Base-by-base conservation (phyloP, 2,329 filamentous ascomycete species). In the Exophiala alcalophila region DNA sequence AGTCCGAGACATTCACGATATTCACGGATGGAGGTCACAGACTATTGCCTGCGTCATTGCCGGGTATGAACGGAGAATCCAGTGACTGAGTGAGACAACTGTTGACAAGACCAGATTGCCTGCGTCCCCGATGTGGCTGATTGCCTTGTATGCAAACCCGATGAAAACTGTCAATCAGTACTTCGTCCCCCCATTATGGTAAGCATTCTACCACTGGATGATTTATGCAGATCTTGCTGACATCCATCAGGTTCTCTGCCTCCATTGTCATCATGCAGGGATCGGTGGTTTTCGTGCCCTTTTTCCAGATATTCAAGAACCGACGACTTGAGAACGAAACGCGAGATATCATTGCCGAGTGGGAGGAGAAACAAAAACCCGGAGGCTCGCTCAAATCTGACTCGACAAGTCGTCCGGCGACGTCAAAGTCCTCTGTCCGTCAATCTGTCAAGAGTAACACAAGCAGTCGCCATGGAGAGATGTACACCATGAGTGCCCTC, bases 51-150 rank as follows among this genome's bases (percentile, higher is more conserved):
- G 69, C 40, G 64, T 71, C 36, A 42, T 75, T 40, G 64, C 68
- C 28, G 67, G 65, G 63, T 70, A 52, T 35, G 47, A n/a, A n/a
- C n/a, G n/a, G n/a, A n/a, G n/a, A n/a, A n/a, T n/a, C n/a, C n/a
- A n/a, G n/a, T n/a, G n/a, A n/a, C n/a, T n/a, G n/a, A n/a, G n/a
- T n/a, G n/a, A n/a, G n/a, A n/a, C n/a, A n/a, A n/a, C n/a, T n/a
- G 21, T 44, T 39, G 16, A 31, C 33, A 19, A 48, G 15, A 25
- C 12, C 32, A 80, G 77, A 42, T 70, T 85, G 14, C 80, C 76
- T 41, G 80, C 80, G 15, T 77, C 80, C 6, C 82, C 82, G 0
- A 72, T 85, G 65, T 85, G 81, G 81, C 71, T 85, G 25, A 63
- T 65, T 27, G 68, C 65, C 24, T 62, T 81, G 16, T 81, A 77